Evolutionary conservation across 2,329 filamentous ascomycete genomes (phyloP).

Genomic region (Cercospora zeae-maydis): DNA sequence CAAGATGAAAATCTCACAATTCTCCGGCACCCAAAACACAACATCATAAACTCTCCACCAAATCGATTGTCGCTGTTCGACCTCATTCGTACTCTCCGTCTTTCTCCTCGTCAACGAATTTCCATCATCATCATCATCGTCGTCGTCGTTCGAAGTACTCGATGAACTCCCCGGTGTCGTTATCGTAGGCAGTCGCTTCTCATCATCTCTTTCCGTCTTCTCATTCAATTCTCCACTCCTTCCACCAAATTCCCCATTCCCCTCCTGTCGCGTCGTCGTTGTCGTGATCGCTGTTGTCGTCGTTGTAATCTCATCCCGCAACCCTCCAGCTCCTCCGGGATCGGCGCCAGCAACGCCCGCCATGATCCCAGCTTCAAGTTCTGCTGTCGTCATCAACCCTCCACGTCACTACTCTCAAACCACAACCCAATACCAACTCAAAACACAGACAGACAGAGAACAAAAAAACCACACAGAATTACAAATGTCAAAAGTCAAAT

Average conservation of each 20-base stretch:
- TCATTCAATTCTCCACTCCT: neutral
- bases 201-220: neutral
- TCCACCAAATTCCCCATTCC: neutral
- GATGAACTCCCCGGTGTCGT: neutral
- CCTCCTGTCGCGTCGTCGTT: neutral
- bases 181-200: neutral
- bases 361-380: too few species aligned
- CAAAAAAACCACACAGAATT: too few species aligned
- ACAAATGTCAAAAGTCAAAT: too few species aligned
- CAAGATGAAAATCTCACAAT: neutral
- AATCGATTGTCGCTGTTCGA: neutral
- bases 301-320: neutral
- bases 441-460: too few species aligned
- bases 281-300: neutral
- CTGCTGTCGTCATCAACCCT: neutral
- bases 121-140: neutral
- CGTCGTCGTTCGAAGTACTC: neutral
- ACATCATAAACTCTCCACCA: neutral
- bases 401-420: too few species aligned
- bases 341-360: neutral
- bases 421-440: too few species aligned
- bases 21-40: conserved; percentile 1
- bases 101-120: neutral
- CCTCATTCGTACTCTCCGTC: neutral
- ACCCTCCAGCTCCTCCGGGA: neutral